phyloP scores from a whole-genome alignment of 352 stramenopile species.

The Pythium folliculosum region DNA sequence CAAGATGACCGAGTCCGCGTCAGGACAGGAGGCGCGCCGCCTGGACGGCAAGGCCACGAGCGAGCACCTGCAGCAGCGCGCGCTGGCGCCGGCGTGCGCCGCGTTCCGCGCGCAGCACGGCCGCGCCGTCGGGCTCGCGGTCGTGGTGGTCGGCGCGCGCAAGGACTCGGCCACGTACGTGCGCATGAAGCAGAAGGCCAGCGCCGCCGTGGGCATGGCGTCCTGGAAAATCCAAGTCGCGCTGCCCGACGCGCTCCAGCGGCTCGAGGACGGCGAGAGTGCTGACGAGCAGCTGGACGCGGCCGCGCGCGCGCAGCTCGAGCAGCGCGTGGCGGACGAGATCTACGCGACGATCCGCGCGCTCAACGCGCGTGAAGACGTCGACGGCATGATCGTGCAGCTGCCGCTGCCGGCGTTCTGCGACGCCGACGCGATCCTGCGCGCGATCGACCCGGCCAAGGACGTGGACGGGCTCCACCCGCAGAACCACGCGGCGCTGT shows the following conservation, averaged over 20 bases:
- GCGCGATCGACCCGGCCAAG: conserved; percentile 91
- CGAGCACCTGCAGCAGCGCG: conserved; percentile 65
- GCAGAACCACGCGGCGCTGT: conserved; percentile 94
- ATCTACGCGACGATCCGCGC: conserved; percentile 55
- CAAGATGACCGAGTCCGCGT: too few relatives aligned
- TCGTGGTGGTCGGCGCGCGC: conserved; percentile 95
- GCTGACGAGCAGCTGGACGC: conserved; percentile 4
- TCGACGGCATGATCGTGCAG: conserved; percentile 89
- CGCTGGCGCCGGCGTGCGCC: conserved; percentile 77
- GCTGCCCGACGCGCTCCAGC: conserved; percentile 31
- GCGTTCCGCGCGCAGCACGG: conserved; percentile 47
- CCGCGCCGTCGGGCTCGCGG: conserved; percentile 93
- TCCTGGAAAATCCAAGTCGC: conserved; percentile 82
- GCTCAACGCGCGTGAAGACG: conserved; percentile 68
- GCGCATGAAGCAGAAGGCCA: conserved; percentile 99
- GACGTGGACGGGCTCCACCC: conserved; percentile 99
- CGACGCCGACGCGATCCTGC: conserved; percentile 92
- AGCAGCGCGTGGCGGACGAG: conserved; percentile 36
- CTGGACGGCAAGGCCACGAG: conserved; percentile 91
- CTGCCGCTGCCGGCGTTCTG: conserved; percentile 94
- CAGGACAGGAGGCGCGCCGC: too few relatives aligned
- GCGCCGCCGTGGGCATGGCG: conserved; percentile 91
- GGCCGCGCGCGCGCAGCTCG: conserved; percentile 15
- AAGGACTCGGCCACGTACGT: conserved; percentile 98
- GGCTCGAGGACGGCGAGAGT: conserved; percentile 19